These are phyloP conservation scores for Botrytis hyacinthi DNA, from an alignment of 2,329 filamentous ascomycete species.

Conservation along the genomic window DNA sequence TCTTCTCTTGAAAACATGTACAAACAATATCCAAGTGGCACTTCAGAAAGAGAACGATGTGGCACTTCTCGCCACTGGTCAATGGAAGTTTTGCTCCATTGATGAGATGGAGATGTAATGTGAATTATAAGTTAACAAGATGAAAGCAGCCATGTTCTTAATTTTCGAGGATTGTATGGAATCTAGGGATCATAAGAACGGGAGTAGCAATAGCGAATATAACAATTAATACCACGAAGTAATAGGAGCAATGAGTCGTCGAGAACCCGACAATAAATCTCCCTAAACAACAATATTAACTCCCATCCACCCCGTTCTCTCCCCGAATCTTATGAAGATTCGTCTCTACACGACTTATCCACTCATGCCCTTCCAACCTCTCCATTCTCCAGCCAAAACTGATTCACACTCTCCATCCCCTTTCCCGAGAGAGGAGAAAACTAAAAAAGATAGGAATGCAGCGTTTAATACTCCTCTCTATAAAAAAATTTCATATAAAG, in stretches of 20 bases:
- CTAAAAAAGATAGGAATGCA: rapidly evolving
- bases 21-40: rapidly evolving
- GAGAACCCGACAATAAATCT: background rate
- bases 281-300: background rate
- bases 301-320: background rate
- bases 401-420: no score
- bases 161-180: background rate
- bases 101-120: background rate
- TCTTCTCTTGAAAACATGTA: background rate
- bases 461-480: no score
- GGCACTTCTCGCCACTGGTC: background rate
- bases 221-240: background rate
- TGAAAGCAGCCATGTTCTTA: rapidly evolving
- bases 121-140: rapidly evolving
- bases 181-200: rapidly evolving
- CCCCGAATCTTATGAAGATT: no score
- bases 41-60: background rate
- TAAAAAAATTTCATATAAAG: rapidly evolving
- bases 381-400: no score
- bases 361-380: no score
- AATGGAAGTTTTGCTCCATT: background rate
- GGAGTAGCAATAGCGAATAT: rapidly evolving
- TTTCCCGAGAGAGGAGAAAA: no score
- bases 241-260: background rate
- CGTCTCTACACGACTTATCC: no score